Evolutionary conservation across 2,329 filamentous ascomycete species (phyloP), one percentile per base, ranked within the genome.

Genomic region (Microascus cirrosus): DNA sequence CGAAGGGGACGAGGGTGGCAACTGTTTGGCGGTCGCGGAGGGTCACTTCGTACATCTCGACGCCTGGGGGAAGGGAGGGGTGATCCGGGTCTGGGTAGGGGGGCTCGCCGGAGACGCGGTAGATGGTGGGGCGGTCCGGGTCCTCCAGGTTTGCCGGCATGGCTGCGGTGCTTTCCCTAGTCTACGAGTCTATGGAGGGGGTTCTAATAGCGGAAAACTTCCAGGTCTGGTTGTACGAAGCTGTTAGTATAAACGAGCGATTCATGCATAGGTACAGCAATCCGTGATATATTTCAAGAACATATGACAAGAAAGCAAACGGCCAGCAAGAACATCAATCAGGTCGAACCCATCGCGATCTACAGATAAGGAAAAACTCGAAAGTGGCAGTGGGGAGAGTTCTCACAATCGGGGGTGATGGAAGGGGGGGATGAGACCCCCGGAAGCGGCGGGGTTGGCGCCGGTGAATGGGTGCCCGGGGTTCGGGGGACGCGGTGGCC

Each of bases 81-180:
- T 79, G 77, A 48, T 73, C 76, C 58, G 82, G 78, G 62, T 82
- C 78, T 63, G 86, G 85, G 65, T 81, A 89, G 48, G 87, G 86
- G 57, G 76, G 69, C 54, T 79, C 77, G 35, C 87, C 87, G 61
- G 85, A 87, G 56, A 83, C 79, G 61, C 87, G 83, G 73, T 86
- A 84, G 64, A 90, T 84, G 68, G 84, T 82, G 63, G 86, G 81
- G 66, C 84, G 80, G 51, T 81, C 80, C 60, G 89, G 88, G 68
- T 91, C 88, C 68, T 92, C 87, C 67, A 90, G 79, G 72, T 90
- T 86, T 62, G 89, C 87, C 65, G 87, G 86, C 87, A 91, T 90
- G 63, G 71, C 73, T 10, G 51, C 45, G 45, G 45, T 20, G 11
- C 5, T 20, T 20, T 5, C 6, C 11, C 45, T 24, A 8, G 45